Evolutionary conservation across 2,329 filamentous ascomycete species (phyloP).

Genomic region (Pseudogymnoascus verrucosus): DNA sequence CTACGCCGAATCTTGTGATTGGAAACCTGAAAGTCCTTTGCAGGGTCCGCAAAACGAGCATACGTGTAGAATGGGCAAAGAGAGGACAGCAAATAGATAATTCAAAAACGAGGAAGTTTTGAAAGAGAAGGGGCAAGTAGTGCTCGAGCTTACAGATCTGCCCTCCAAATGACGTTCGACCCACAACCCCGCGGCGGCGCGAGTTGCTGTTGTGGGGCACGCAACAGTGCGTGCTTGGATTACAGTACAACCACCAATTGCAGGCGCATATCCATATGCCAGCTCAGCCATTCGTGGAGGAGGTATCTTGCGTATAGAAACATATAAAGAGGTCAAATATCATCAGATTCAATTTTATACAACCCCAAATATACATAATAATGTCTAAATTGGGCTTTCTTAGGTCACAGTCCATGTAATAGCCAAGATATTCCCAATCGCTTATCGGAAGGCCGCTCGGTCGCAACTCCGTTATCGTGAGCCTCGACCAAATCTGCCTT

Average conservation of each 20-base stretch:
- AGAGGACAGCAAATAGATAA: not conserved
- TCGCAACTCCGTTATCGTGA: not conserved
- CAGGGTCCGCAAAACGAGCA: conserved; percentile 19
- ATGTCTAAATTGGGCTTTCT: not conserved
- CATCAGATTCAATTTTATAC: not conserved
- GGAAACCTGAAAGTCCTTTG: conserved; percentile 16
- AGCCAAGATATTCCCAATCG: not conserved
- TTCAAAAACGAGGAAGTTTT: conserved; percentile 9
- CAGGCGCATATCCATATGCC: not conserved
- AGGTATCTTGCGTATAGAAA: not conserved
- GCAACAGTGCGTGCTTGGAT: not conserved
- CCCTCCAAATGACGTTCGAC: conserved; percentile 1
- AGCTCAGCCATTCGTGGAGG: not conserved
- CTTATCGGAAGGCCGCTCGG: not conserved
- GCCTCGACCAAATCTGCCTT: conserved; percentile 2
- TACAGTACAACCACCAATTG: not conserved
- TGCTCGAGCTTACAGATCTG: not conserved
- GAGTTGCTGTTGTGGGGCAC: conserved; percentile 1
- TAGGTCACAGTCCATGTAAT: too few species aligned
- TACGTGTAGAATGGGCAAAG: conserved; percentile 11
- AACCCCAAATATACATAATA: not conserved
- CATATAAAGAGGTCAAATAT: not conserved
- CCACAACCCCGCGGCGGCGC: not conserved
- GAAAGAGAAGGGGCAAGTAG: not conserved
- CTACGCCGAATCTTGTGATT: not conserved